Evolutionary conservation across 371 early-diverging fungal species (phyloP).

Genomic region (Circinella minor): DNA sequence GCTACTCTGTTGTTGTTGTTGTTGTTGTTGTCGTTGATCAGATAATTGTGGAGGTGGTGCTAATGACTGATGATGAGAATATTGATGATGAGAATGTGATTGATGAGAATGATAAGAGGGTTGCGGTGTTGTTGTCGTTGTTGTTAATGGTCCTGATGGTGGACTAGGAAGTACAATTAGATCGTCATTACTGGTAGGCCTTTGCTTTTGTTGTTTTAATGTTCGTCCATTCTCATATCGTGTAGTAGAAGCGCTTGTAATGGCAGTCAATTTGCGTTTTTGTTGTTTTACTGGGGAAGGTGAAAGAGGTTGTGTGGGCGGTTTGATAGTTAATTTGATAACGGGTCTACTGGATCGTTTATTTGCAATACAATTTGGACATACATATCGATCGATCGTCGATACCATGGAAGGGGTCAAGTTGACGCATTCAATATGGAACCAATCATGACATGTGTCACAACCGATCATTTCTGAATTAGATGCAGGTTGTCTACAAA

Average conservation of each 20-base stretch:
- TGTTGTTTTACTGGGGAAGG: not conserved
- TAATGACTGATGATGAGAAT: not conserved
- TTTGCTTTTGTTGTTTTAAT: not conserved
- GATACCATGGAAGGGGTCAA: constrained; percentile 22
- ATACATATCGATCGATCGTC: constrained; percentile 29
- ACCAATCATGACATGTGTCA: constrained; percentile 64
- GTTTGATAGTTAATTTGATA: constrained; percentile 17
- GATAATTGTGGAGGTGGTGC: not conserved
- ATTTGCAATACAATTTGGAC: constrained; percentile 17
- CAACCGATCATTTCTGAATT: constrained; percentile 57
- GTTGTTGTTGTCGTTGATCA: not conserved
- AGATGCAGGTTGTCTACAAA: constrained; percentile 33
- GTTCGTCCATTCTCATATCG: not conserved
- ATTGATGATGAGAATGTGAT: not conserved
- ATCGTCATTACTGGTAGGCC: not conserved
- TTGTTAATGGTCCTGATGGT: not conserved
- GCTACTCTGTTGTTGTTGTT: not conserved
- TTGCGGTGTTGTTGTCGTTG: not conserved
- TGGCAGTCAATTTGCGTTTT: constrained; percentile 5
- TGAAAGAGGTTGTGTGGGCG: constrained; percentile 1
- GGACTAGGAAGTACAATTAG: not conserved
- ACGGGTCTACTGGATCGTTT: constrained; percentile 6
- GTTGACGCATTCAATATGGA: constrained; percentile 59
- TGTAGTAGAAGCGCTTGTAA: not conserved
- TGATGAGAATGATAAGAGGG: not conserved